Evolutionary conservation across 2,329 filamentous ascomycete species (phyloP).

Genomic region (Periconia sp.): DNA sequence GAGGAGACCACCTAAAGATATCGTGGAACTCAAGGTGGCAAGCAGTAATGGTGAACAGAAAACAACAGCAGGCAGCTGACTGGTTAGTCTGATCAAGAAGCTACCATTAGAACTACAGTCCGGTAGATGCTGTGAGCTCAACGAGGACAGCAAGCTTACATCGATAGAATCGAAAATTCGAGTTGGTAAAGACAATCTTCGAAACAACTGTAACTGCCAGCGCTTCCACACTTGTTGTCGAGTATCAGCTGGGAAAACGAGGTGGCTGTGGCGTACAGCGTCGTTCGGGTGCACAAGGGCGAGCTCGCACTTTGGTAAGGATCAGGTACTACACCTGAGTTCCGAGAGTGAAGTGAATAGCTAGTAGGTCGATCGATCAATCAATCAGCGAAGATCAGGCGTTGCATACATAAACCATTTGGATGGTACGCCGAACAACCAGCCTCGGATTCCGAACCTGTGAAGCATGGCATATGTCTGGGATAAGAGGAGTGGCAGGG

Average conservation of each 20-base stretch:
- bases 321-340: slow-evolving; percentile 6
- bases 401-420: slow-evolving; percentile 13
- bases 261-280: slow-evolving; percentile 19
- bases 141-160: neutral
- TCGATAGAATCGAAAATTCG: neutral
- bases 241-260: slow-evolving; percentile 18
- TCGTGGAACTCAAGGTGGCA: slow-evolving; percentile 22
- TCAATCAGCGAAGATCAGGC: slow-evolving; percentile 13
- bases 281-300: slow-evolving; percentile 19
- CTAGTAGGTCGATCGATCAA: slow-evolving; percentile 10
- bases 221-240: slow-evolving; percentile 14
- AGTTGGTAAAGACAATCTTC: neutral
- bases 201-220: slow-evolving; percentile 2
- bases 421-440: slow-evolving; percentile 33
- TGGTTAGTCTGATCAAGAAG: slow-evolving; percentile 23
- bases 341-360: slow-evolving; percentile 14
- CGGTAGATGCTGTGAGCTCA: slow-evolving; percentile 7
- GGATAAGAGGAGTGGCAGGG: slow-evolving; percentile 24
- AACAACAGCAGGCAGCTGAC: slow-evolving; percentile 26
- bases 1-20: slow-evolving; percentile 24
- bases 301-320: slow-evolving; percentile 15
- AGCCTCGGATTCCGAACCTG: slow-evolving; percentile 26
- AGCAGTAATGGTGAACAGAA: slow-evolving; percentile 23
- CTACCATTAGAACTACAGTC: slow-evolving; percentile 20
- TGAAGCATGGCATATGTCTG: slow-evolving; percentile 19